Evolutionary conservation across 768 basidiomycete genomes (phyloP), one percentile per base, ranked within the genome.

Genomic region (Psilocybe cyanescens): DNA sequence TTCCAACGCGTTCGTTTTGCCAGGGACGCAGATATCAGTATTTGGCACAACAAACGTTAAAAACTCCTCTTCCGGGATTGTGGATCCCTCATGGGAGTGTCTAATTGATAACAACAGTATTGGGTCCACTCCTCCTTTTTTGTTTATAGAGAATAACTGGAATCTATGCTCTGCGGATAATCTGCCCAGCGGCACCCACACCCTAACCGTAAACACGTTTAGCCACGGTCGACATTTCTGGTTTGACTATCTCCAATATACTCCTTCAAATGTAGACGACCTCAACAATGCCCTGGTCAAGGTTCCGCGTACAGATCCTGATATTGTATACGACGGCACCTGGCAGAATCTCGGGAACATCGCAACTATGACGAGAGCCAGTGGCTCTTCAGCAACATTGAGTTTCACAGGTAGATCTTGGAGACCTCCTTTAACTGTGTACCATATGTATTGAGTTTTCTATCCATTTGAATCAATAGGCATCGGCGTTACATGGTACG

Each of bases 41-140:
- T 69, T 58, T 50, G 75, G 75, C 16, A 62, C 65, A 12, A 68
- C 65, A 6, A 45, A 61, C 58, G 54, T 35, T 52, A 64, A 56
- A 62, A 65, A 61, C 29, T 57, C 55, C 17, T 48, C 61, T n/a
- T 48, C 61, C 3, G 65, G 67, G 3, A 39, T 55, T 8, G 57
- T 62, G 7, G 71, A 73, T 60, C 75, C 72, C n/a, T 61, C 61
- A 14, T 77, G 74, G 73, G 66, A 68, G 14, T 78, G 76, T 58
- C 70, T 70, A 57, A 58, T 78, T 39, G 75, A 78, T 64, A 58
- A 59, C 7, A 60, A 63, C 16, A 66, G 60, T 16, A 69, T 73
- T 28, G 57, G 58, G 14, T 52, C 67, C 9, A 64, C 62, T 8
- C 28, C 65, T 6, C 63, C 71, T 8, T 71, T 71, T 54, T 41